Evolutionary conservation across 2,329 filamentous ascomycete genomes (phyloP).

Genomic region (Myriosclerotinia duriaeana): DNA sequence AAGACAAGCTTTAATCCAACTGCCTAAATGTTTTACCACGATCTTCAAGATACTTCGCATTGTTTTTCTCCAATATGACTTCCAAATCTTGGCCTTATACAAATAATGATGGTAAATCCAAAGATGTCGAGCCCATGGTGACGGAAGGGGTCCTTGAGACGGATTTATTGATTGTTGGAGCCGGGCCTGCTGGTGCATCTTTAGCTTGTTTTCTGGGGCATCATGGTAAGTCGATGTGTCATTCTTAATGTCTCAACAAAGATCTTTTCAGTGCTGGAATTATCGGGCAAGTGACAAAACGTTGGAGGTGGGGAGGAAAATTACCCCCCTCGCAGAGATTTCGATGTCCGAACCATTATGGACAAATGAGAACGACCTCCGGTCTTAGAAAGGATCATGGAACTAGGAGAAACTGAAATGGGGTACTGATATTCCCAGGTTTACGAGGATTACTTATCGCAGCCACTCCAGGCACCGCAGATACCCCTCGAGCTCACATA

Average conservation of each 20-base stretch:
- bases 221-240: conserved; percentile 43
- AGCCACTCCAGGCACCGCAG: conserved; percentile 50
- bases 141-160: conserved; percentile 38
- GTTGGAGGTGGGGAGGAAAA: no score
- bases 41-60: not conserved
- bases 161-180: conserved; percentile 51
- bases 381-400: not conserved
- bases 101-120: not conserved
- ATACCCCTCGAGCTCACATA: conserved; percentile 60
- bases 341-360: not conserved
- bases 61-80: not conserved
- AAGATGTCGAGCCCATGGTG: not conserved
- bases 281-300: no score
- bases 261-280: not conserved
- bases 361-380: not conserved
- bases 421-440: conserved; percentile 37
- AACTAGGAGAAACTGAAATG: no score
- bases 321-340: not conserved
- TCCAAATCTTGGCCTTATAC: conserved; percentile 17
- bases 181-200: conserved; percentile 55
- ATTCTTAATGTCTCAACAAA: not conserved
- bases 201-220: conserved; percentile 54
- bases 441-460: conserved; percentile 55
- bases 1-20: not conserved
- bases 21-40: not conserved